phyloP scores from a whole-genome alignment of 768 basidiomycete genomes.

The Mycena alexandri region DNA sequence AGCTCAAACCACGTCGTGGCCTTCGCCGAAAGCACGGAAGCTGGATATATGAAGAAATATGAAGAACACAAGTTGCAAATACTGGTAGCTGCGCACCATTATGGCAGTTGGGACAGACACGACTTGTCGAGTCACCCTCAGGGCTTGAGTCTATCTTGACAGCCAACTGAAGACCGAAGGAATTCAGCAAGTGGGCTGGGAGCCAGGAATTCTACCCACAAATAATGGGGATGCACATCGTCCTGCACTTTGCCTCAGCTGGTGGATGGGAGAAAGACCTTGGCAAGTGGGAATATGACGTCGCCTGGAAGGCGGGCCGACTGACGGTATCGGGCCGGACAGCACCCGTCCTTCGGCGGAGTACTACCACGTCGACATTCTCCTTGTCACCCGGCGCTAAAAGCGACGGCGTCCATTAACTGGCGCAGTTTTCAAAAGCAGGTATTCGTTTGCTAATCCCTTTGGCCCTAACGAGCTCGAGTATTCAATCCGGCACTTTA shows the following conservation, averaged over 20 bases:
- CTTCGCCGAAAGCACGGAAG: constrained; percentile 71
- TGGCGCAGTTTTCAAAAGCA: too few relatives aligned
- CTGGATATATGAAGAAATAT: constrained; percentile 28
- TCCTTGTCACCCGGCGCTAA: too few relatives aligned
- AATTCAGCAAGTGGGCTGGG: constrained; percentile 24
- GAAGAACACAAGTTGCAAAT: not conserved
- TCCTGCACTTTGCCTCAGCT: not conserved
- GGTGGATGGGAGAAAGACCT: too few relatives aligned
- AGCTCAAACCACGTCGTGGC: constrained; percentile 81
- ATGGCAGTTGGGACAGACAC: constrained; percentile 78
- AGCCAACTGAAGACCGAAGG: constrained; percentile 65
- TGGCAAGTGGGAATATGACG: too few relatives aligned
- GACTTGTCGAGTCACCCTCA: constrained; percentile 62
- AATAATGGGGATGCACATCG: constrained; percentile 58
- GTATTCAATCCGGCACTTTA: too few relatives aligned
- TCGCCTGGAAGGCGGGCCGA: too few relatives aligned
- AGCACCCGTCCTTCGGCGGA: too few relatives aligned
- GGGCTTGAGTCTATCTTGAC: constrained; percentile 70
- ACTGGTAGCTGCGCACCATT: constrained; percentile 48
- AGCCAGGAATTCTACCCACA: constrained; percentile 49
- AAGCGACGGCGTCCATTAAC: too few relatives aligned
- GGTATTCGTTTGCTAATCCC: too few relatives aligned
- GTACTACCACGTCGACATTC: too few relatives aligned
- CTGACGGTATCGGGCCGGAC: too few relatives aligned
- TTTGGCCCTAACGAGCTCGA: too few relatives aligned